Conservation (phyloP, 2,329 filamentous ascomycete species). For the Fusarium verticillioides region DNA sequence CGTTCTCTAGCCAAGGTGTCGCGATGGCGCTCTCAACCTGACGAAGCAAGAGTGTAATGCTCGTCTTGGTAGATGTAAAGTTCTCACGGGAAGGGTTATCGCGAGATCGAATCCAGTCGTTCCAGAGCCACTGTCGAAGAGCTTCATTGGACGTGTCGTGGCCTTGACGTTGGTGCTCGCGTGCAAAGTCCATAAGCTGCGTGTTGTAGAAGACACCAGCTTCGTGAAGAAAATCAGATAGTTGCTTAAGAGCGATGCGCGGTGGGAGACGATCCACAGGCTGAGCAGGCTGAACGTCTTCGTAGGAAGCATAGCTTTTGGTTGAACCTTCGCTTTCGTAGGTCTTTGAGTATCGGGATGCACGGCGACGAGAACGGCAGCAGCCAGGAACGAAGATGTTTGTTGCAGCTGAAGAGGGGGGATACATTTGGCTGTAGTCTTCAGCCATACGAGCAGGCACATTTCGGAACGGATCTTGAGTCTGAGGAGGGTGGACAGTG, state of each 20-base stretch:
- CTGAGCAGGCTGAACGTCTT: not conserved
- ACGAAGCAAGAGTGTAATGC: slow-evolving; percentile 2
- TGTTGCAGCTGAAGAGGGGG: not conserved
- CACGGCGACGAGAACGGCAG: slow-evolving; percentile 22
- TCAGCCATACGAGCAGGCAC: not conserved
- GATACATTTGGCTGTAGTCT: slow-evolving; percentile 12
- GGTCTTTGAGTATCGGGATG: not conserved
- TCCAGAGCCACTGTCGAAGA: slow-evolving; percentile 27
- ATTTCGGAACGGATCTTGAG: not conserved
- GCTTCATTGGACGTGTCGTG: slow-evolving; percentile 12
- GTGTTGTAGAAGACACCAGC: slow-evolving; percentile 13
- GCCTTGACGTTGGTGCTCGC: slow-evolving; percentile 6
- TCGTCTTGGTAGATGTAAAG: slow-evolving; percentile 26
- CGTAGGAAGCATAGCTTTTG: slow-evolving; percentile 6
- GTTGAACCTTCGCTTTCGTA: slow-evolving; percentile 9
- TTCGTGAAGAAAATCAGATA: slow-evolving; percentile 23
- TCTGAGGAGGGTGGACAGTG: not conserved
- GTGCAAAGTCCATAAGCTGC: slow-evolving; percentile 18
- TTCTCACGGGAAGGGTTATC: slow-evolving; percentile 7
- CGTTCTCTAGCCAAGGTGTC: slow-evolving; percentile 19
- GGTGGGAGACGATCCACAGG: slow-evolving; percentile 21
- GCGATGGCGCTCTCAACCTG: slow-evolving; percentile 20
- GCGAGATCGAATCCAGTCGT: slow-evolving; percentile 12
- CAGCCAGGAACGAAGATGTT: not conserved
- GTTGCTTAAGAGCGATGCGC: slow-evolving; percentile 30